phyloP scores from a whole-genome alignment of 371 early-diverging fungal species.

The Smittium mucronatum region DNA sequence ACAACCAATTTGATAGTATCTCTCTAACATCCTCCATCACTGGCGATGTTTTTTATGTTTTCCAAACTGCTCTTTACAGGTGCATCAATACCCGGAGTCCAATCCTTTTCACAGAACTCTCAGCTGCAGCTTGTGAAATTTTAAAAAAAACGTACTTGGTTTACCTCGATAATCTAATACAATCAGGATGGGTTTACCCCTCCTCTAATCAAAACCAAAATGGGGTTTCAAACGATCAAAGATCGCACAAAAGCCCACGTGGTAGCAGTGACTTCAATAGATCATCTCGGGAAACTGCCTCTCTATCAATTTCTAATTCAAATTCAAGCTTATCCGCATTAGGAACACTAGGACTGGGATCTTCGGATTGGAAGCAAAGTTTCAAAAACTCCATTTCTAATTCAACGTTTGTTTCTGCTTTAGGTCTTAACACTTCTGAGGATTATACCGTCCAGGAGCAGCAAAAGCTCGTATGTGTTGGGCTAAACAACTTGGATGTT shows the following conservation, averaged over 20 bases:
- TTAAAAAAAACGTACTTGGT: slow-evolving; percentile 15
- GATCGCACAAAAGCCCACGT: neutral
- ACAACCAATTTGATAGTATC: neutral
- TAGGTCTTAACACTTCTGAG: neutral
- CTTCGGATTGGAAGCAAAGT: slow-evolving; percentile 5
- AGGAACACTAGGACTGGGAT: neutral
- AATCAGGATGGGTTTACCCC: slow-evolving; percentile 11
- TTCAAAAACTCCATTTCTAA: slow-evolving; percentile 5
- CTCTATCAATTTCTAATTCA: neutral
- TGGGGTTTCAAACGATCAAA: neutral
- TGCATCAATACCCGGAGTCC: slow-evolving; percentile 57
- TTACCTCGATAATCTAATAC: slow-evolving; percentile 16
- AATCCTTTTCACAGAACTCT: slow-evolving; percentile 18
- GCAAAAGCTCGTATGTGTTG: slow-evolving; percentile 30
- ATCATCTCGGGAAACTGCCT: neutral
- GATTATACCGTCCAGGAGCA: slow-evolving; percentile 8
- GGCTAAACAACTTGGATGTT: slow-evolving; percentile 68
- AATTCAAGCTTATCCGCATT: neutral
- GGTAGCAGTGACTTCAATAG: neutral
- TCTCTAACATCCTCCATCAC: slow-evolving; percentile 61
- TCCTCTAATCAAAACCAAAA: neutral
- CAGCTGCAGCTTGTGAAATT: slow-evolving; percentile 12
- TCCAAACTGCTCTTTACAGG: slow-evolving; percentile 59
- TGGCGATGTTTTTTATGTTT: slow-evolving; percentile 83
- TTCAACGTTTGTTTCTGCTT: neutral